phyloP scores from a whole-genome alignment of 2,329 filamentous ascomycete species.

The Didymella pinodella region DNA sequence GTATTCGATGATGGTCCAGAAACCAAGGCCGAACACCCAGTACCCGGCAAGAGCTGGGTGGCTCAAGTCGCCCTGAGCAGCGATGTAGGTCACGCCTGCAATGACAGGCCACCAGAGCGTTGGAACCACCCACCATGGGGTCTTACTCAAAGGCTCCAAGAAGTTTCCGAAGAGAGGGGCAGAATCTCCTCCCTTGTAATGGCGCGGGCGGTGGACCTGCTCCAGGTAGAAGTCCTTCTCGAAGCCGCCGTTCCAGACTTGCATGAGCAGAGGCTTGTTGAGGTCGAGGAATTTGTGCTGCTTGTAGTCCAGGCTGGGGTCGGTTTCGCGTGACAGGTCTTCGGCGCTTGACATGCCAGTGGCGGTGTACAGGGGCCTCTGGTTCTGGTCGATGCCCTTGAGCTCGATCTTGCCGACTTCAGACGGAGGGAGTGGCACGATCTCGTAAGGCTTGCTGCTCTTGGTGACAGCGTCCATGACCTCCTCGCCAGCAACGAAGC shows the following conservation, averaged over 20 bases:
- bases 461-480: constrained; percentile 60
- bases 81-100: constrained; percentile 73
- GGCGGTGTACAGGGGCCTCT: constrained; percentile 60
- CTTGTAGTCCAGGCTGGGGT: constrained; percentile 77
- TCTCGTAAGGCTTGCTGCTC: constrained; percentile 57
- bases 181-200: constrained; percentile 92
- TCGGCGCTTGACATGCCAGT: constrained; percentile 92
- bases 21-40: constrained; percentile 72
- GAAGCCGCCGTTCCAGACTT: constrained; percentile 89
- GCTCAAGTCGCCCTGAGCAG: constrained; percentile 64
- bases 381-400: constrained; percentile 57
- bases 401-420: constrained; percentile 59
- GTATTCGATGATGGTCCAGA: constrained; percentile 95
- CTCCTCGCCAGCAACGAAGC: constrained; percentile 74
- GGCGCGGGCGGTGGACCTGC: constrained; percentile 92
- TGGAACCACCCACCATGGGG: constrained; percentile 92
- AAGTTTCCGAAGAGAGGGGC: constrained; percentile 98
- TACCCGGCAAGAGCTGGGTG: constrained; percentile 63
- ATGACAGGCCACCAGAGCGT: constrained; percentile 84
- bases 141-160: constrained; percentile 95
- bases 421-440: constrained; percentile 62
- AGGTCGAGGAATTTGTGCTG: constrained; percentile 94
- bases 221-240: constrained; percentile 95
- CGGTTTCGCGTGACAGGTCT: constrained; percentile 86
- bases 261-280: constrained; percentile 80